Evolutionary conservation across 192 early-diverging fungal species (phyloP).

Genomic region (Endogone sp.): DNA sequence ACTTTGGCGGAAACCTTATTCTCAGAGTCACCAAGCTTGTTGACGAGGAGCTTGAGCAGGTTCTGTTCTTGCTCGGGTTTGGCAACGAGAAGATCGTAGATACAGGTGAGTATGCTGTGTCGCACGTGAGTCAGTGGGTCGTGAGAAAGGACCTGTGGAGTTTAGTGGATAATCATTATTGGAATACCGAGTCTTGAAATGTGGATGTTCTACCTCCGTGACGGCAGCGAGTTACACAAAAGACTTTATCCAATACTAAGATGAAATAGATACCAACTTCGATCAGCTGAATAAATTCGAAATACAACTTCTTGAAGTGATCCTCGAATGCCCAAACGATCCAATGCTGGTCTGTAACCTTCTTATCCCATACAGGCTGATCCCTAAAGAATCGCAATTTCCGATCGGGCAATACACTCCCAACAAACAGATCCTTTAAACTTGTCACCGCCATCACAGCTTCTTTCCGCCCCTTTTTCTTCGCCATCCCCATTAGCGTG

Average conservation of each 20-base stretch:
- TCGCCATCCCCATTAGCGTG: conserved; percentile 79
- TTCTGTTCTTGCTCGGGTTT: conserved; percentile 98
- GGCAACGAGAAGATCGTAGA: conserved; percentile 70
- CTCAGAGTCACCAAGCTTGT: conserved; percentile 94
- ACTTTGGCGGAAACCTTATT: conserved; percentile 84
- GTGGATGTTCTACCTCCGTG: too few relatives aligned
- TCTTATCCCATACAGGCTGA: conserved; percentile 61
- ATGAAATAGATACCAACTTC: too few relatives aligned
- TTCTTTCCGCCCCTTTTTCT: conserved; percentile 89
- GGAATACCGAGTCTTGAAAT: too few relatives aligned
- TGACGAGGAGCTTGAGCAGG: conserved; percentile 84
- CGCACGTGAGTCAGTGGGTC: conserved; percentile 85
- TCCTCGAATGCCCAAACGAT: conserved; percentile 95
- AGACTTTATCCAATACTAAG: too few relatives aligned
- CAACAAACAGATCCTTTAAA: conserved; percentile 86
- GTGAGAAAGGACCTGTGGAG: conserved; percentile 67
- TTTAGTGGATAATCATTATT: too few relatives aligned
- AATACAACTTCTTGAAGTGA: conserved; percentile 85
- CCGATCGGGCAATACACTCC: conserved; percentile 78
- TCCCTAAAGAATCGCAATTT: conserved; percentile 95
- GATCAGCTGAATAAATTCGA: conserved; percentile 84
- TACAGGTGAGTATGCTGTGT: conserved; percentile 71
- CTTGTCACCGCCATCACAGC: conserved; percentile 79
- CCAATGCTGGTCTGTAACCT: conserved; percentile 68
- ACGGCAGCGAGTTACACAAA: too few relatives aligned